Conservation (phyloP, 306 rosid species). For the Castanea sativa region DNA sequence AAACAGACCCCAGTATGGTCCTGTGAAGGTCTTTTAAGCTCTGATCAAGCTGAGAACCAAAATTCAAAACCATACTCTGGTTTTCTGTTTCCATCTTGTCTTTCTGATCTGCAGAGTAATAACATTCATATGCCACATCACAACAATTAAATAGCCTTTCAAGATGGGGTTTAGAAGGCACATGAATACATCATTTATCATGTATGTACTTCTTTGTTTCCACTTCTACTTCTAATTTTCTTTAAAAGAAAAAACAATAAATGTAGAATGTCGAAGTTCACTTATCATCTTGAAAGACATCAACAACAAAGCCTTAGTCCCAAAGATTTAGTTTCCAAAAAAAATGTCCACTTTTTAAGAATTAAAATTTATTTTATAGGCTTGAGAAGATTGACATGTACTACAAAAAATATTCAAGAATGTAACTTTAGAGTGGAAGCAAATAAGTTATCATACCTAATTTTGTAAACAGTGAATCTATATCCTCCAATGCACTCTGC, state of each 20-base stretch:
- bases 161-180: background rate
- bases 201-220: background rate
- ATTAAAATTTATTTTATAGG: background rate
- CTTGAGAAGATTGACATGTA: background rate
- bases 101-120: constrained; percentile 53
- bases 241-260: no score
- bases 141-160: background rate
- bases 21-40: constrained; percentile 65
- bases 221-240: no score
- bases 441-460: constrained; percentile 53
- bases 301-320: background rate
- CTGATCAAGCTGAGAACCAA: constrained; percentile 67
- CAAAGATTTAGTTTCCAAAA: background rate
- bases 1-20: constrained; percentile 61
- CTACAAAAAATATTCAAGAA: background rate
- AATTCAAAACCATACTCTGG: constrained; percentile 52
- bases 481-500: constrained; percentile 70
- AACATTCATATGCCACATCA: background rate
- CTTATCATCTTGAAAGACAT: no score
- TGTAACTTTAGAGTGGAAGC: background rate
- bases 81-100: constrained; percentile 72
- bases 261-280: no score
- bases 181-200: background rate
- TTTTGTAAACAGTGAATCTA: constrained; percentile 51
- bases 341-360: background rate